phyloP scores from a whole-genome alignment of 208 protist genomes.

The Leishmania guyanensis region DNA sequence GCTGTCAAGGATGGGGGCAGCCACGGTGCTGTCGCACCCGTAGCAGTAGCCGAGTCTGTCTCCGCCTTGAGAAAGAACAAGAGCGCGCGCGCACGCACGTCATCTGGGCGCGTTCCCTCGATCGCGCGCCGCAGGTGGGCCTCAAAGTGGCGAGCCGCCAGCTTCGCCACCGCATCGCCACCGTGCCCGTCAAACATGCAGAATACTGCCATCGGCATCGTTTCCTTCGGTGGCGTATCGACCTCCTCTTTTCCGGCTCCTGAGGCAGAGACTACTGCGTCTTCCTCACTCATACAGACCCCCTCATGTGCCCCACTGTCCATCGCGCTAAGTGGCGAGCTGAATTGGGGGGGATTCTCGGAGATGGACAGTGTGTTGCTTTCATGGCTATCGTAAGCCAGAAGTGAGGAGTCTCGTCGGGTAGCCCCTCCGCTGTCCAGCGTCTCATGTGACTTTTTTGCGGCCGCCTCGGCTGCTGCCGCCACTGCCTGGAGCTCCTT shows the following conservation, averaged over 20 bases:
- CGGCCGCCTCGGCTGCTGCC: neutral
- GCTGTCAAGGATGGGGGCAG: slow-evolving; percentile 13
- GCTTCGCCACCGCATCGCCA: slow-evolving; percentile 74
- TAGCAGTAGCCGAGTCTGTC: slow-evolving; percentile 18
- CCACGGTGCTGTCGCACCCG: slow-evolving; percentile 7
- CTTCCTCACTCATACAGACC: neutral
- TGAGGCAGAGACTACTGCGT: neutral
- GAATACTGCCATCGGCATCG: slow-evolving; percentile 75
- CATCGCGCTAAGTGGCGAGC: neutral
- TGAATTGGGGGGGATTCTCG: neutral
- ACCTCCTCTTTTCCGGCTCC: neutral
- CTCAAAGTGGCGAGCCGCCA: slow-evolving; percentile 69
- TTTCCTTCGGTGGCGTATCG: slow-evolving; percentile 14
- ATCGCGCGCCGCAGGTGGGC: slow-evolving; percentile 59
- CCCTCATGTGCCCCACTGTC: neutral
- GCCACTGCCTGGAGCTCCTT: slow-evolving; percentile 12
- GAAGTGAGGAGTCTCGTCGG: neutral
- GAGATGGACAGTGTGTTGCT: neutral
- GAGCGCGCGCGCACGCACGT: slow-evolving; percentile 49
- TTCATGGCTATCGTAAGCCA: neutral
- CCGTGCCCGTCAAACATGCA: slow-evolving; percentile 89
- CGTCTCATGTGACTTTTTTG: neutral
- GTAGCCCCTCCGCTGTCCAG: neutral
- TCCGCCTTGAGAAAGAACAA: slow-evolving; percentile 60
- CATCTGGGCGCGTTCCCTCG: slow-evolving; percentile 27